Base-by-base conservation (phyloP, 768 basidiomycete genomes). In the Boletus eberwhitei region DNA sequence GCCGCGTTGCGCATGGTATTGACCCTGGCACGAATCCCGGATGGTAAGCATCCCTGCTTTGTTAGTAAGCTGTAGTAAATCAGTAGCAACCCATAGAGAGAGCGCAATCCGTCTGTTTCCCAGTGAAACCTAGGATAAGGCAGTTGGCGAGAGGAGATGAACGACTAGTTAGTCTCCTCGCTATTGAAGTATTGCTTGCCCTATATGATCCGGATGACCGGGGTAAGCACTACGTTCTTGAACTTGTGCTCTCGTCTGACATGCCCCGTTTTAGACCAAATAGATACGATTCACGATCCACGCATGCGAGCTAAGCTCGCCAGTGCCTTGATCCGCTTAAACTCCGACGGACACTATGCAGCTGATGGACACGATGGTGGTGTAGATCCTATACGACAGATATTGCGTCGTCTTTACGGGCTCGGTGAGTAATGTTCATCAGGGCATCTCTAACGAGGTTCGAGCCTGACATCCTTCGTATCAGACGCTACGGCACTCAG, bases 1-100 rank as follows among this genome's bases (percentile, higher is more conserved):
- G 55, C 66, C 9, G 55, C 63, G 11, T 39, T 67, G 32, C 59
- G 59, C 16, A 63, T 65, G 60, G 42, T 58, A 4, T 36, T 58
- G 29, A 54, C 57, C 6, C 22, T 67, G 8, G 59, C 61, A 17
- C 57, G 50, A 8, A 64, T 61, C 26, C 57, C 41, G 8, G 57
- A 59, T 16, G 63, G 65, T 59, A 26, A 26, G 45, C 5, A n/a
- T 21, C 12, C 16, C 31, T 17, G 16, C 5, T 22, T 40, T 11
- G 5, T 14, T 7, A 1, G 7, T 24, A 17, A 29, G 12, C 7
- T 31, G 16, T 22, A 5, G 5, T 16, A 6, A 32, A 32, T 31
- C 21, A 21, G 8, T 17, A 6, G 21, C 16, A 21, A 44, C 31
- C 21, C 35, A 29, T 19, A 9, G n/a, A 6, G 8, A 43, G 22